Evolutionary conservation across 176 grass and related monocot genomes (phyloP).

Genomic region (Echinochloa phyllopogon): DNA sequence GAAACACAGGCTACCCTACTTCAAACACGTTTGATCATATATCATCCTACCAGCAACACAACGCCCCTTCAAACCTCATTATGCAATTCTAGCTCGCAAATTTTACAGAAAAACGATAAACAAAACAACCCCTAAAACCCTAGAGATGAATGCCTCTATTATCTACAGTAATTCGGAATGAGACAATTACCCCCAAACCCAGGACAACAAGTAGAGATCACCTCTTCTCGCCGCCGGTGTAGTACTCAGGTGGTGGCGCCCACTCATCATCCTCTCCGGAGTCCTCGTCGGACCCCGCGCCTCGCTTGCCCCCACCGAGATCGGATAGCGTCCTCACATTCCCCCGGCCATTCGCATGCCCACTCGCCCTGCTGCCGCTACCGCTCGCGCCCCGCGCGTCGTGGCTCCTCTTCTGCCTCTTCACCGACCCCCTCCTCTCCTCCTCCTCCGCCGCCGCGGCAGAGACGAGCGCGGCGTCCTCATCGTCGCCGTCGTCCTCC

Average conservation of each 20-base stretch:
- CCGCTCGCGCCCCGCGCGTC: conserved; percentile 18
- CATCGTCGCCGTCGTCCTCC: conserved; percentile 37
- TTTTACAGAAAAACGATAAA: background rate
- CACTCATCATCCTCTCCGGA: conserved; percentile 59
- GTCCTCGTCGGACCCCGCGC: conserved; percentile 46
- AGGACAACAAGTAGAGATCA: conserved; percentile 27
- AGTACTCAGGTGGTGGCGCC: conserved; percentile 52
- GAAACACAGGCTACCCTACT: background rate
- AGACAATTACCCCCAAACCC: background rate
- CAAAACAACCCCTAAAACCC: conserved; percentile 37
- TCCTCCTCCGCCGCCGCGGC: conserved; percentile 33
- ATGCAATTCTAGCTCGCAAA: background rate
- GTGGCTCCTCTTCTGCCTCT: conserved; percentile 54
- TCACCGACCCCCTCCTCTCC: conserved; percentile 39
- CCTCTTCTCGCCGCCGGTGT: conserved; percentile 72
- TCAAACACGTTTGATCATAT: background rate
- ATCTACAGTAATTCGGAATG: background rate
- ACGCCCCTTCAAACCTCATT: background rate
- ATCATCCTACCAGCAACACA: background rate
- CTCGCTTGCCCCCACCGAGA: conserved; percentile 46
- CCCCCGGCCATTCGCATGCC: conserved; percentile 34
- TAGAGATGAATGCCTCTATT: conserved; percentile 28
- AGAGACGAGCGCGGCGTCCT: conserved; percentile 41
- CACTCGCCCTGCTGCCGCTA: conserved; percentile 24
- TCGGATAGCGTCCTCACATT: conserved; percentile 60